Base-by-base conservation (phyloP, 2,329 filamentous ascomycete genomes). In the Colletotrichum spaethianum region DNA sequence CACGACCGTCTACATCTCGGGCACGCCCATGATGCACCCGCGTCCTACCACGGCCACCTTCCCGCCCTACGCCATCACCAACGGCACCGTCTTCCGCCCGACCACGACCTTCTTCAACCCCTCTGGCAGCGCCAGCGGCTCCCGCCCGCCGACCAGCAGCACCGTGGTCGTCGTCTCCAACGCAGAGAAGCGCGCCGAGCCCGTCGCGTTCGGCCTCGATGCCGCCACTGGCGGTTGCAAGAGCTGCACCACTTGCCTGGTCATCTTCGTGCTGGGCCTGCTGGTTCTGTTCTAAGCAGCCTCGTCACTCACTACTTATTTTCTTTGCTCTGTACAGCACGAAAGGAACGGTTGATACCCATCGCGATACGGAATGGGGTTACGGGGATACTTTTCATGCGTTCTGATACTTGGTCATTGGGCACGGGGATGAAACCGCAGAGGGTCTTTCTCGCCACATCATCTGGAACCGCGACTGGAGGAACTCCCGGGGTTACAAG, bases 251-350 rank as follows among this genome's bases (percentile, higher is more conserved):
- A 78, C 79, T 50, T 82, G 80, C 72, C 75, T 78, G 46, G 75
- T 84, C 74, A 79, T 85, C 79, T 74, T 84, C 63, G 70, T 82
- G 46, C 80, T 79, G 16, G 76, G 76, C 56, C 73, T 82, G 36
- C 31, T 72, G 77, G 78, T 81, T 48, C 69, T 80, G 56, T 72
- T 83, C 65, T 85, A 78, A 78, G 59, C 38, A 38, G 56, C 23
- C 23, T 33, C 12, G 3, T 14, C 46, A 26, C 23, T 28, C 31
- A n/a, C 12, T 14, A 36, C 42, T 8, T 62, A 46, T 38, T 63
- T 50, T 40, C 16, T 26, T 20, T 40, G 6, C 57, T 46, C 28
- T 36, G 31, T 38, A 40, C 33, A 8, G 12, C 31, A 44, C 40
- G 7, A 28, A 8, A 60, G 23, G 33, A 18, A 42, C 33, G 60